Base-by-base conservation (phyloP, 441 rosid genomes). In the Dalechampia spathulata region DNA sequence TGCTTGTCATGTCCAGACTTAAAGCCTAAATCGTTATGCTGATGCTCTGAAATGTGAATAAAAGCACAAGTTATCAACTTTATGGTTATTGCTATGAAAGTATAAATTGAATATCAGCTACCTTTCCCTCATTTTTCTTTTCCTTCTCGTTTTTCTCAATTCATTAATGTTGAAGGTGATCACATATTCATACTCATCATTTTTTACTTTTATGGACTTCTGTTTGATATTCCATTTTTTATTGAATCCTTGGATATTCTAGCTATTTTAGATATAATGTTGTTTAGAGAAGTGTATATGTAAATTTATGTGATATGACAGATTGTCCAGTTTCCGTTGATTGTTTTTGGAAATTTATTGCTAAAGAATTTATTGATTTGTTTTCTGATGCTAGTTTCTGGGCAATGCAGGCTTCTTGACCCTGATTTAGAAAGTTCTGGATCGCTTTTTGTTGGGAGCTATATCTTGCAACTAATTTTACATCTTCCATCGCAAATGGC, bases 381-480 rank as follows among this genome's bases (percentile, higher is more conserved):
- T 57, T 67, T 57, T 17, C 47, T 46, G 36, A 56, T 52, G 50
- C 68, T 53, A 66, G 62, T 43, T 62, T 66, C 46, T 34, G 50
- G 45, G 49, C 46, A 54, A 49, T 70, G 74, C 80, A 92, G 96
- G 87, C 95, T 88, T 73, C 95, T 92, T 40, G 82, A 88, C 69
- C 99, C 96, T 61, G 76, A 71, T 62, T 58, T 89, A 69, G 96
- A 92, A 70, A 80, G 94, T 78, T 92, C 99, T 57, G 96, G 96
- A 69, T 92, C 99, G 56, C 83, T 92, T 56, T 89, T 92, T 72
- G 94, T 91, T 51, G 99, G 96, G 48, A 83, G 76, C 72, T 92
- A 85, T 64, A 76, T 86, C 69, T 74, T 92, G 77, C 96, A 88
- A 76, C 95, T 92, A 62, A 85, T 92, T 61, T 82, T 92, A 81